Evolutionary conservation across 2,329 filamentous ascomycete species (phyloP).

Genomic region (Colletotrichum brevisporum): DNA sequence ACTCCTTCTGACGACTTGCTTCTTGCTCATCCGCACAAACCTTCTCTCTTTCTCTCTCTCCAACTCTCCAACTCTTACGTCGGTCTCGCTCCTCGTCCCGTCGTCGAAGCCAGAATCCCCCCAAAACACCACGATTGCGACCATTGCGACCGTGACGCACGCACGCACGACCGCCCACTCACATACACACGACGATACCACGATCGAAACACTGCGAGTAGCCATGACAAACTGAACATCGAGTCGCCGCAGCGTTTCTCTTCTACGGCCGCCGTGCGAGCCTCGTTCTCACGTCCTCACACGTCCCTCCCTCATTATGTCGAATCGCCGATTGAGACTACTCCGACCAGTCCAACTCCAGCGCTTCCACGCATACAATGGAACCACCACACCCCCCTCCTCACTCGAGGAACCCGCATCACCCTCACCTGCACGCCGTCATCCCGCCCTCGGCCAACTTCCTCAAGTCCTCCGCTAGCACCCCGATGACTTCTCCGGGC

Average conservation of each 20-base stretch:
- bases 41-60: constrained; percentile 2
- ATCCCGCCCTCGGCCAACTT: constrained; percentile 52
- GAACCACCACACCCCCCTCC: constrained; percentile 33
- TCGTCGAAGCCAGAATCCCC: background rate
- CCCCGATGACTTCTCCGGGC: constrained; percentile 72
- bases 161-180: background rate
- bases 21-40: background rate
- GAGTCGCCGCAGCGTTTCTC: constrained; percentile 21
- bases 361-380: constrained; percentile 20
- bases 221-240: constrained; percentile 34
- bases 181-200: background rate
- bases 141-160: no score
- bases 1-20: constrained; percentile 9
- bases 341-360: constrained; percentile 25
- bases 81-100: background rate
- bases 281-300: constrained; percentile 29
- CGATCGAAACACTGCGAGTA: background rate
- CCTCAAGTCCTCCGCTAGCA: constrained; percentile 66
- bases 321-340: constrained; percentile 40
- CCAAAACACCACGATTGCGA: no score
- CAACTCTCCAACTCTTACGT: constrained; percentile 3
- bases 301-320: constrained; percentile 40
- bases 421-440: constrained; percentile 38
- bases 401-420: constrained; percentile 28
- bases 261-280: constrained; percentile 39